Percentiles rank a stretch among this genome's conserved stretches.
phyloP scores from a whole-genome alignment of 2,329 filamentous ascomycete species.

The Xylaria hypoxylon region DNA sequence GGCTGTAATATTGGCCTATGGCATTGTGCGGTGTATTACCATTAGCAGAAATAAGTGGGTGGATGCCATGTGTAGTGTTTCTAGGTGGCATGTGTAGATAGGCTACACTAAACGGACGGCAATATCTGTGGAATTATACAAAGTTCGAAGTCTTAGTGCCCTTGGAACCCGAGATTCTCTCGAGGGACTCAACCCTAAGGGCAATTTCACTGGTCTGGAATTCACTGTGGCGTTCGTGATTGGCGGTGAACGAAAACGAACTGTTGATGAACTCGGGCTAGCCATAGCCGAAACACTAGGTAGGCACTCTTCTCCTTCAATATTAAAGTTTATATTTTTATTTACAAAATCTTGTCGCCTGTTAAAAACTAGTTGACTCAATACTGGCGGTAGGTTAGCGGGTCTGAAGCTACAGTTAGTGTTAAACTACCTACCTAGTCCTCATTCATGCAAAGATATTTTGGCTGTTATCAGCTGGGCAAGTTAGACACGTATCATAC shows the following conservation, averaged over 20 bases:
- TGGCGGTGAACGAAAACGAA: constrained; percentile 32
- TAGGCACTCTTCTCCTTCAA: constrained; percentile 3
- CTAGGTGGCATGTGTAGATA: no score
- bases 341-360: neutral
- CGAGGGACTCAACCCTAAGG: neutral
- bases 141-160: constrained; percentile 2
- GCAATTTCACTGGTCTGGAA: neutral
- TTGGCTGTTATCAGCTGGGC: constrained; percentile 20
- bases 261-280: constrained; percentile 20
- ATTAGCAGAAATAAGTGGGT: no score
- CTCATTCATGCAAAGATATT: constrained; percentile 9
- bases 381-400: constrained; percentile 15
- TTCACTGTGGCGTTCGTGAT: constrained; percentile 23
- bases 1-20: no score
- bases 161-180: constrained; percentile 7
- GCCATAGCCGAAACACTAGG: constrained; percentile 17
- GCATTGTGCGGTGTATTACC: no score
- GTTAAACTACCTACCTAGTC: constrained; percentile 10
- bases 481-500: constrained; percentile 25
- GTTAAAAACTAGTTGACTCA: constrained; percentile 6
- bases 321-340: constrained; percentile 5
- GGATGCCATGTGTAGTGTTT: no score
- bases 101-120: constrained; percentile 1
- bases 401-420: constrained; percentile 25
- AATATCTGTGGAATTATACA: constrained; percentile 1